These are phyloP conservation scores for Xylaria sp. DNA, from an alignment of 2,329 filamentous ascomycete genomes.

Conservation along the genomic window DNA sequence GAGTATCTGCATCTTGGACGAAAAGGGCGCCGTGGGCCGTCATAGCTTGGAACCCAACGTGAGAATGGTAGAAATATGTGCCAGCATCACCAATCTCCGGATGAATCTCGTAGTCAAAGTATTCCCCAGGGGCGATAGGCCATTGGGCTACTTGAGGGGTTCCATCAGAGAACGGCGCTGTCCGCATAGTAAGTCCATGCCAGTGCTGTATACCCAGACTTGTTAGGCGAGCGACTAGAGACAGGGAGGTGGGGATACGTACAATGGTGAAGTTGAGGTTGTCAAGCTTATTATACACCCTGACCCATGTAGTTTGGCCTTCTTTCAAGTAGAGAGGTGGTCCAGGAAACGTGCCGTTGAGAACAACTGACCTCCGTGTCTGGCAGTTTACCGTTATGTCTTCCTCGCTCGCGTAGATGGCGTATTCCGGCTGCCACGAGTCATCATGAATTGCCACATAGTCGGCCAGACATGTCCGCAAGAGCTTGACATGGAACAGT, in stretches of 20 bases:
- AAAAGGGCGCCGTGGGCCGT: slow-evolving; percentile 54
- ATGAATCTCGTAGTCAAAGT: slow-evolving; percentile 62
- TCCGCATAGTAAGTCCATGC: slow-evolving; percentile 58
- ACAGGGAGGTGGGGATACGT: slow-evolving; percentile 9
- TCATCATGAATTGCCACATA: slow-evolving; percentile 25
- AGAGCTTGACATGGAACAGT: slow-evolving; percentile 20
- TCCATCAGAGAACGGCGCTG: slow-evolving; percentile 60
- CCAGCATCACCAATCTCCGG: slow-evolving; percentile 50
- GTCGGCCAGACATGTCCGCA: slow-evolving; percentile 22
- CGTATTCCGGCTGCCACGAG: slow-evolving; percentile 31
- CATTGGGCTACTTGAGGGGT: slow-evolving; percentile 56
- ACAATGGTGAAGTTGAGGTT: slow-evolving; percentile 51
- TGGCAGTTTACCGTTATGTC: slow-evolving; percentile 43
- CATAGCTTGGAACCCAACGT: slow-evolving; percentile 57
- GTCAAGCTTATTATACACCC: slow-evolving; percentile 53
- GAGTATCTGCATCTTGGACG: slow-evolving; percentile 43
- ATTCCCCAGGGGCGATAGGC: slow-evolving; percentile 57
- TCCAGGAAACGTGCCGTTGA: slow-evolving; percentile 51
- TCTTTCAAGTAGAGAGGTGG: slow-evolving; percentile 44
- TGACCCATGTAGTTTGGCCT: slow-evolving; percentile 49
- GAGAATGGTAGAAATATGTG: slow-evolving; percentile 65
- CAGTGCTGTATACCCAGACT: slow-evolving; percentile 47
- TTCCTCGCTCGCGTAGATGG: slow-evolving; percentile 29
- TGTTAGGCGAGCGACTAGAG: slow-evolving; percentile 9
- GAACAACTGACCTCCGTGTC: slow-evolving; percentile 41